Evolutionary conservation across 2,329 filamentous ascomycete species (phyloP).

Genomic region (Pleoardoris graminearum): DNA sequence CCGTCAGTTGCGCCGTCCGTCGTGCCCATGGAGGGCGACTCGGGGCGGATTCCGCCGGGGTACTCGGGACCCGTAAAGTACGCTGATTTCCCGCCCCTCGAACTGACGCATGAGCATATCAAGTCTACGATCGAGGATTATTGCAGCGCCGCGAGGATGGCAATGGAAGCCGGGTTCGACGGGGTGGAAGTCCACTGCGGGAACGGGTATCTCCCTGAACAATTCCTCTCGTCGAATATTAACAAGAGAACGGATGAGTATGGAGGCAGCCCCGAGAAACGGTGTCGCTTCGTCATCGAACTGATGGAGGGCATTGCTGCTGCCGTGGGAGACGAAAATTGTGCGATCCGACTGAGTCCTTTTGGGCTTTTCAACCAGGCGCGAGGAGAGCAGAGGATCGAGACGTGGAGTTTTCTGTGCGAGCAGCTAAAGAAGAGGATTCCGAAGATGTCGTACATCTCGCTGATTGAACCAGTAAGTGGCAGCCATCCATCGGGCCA

Average conservation of each 20-base stretch:
- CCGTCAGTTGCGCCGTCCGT: slow-evolving; percentile 48
- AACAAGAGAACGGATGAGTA: slow-evolving; percentile 56
- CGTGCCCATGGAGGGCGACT: slow-evolving; percentile 50
- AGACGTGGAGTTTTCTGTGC: slow-evolving; percentile 58
- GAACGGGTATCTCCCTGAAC: slow-evolving; percentile 57
- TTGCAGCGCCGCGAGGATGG: slow-evolving; percentile 53
- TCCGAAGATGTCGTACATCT: slow-evolving; percentile 57
- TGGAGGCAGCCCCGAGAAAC: slow-evolving; percentile 54
- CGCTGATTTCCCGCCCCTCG: slow-evolving; percentile 34
- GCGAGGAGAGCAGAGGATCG: slow-evolving; percentile 55
- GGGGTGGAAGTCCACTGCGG: slow-evolving; percentile 56
- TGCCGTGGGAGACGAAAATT: slow-evolving; percentile 32
- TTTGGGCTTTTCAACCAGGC: slow-evolving; percentile 58
- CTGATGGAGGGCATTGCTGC: slow-evolving; percentile 43
- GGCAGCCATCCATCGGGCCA: neutral
- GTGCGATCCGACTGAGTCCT: slow-evolving; percentile 32
- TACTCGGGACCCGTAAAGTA: slow-evolving; percentile 36
- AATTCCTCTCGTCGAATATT: slow-evolving; percentile 54
- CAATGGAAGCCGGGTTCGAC: slow-evolving; percentile 60
- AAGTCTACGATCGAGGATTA: slow-evolving; percentile 47
- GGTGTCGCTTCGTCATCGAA: slow-evolving; percentile 60
- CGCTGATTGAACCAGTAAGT: slow-evolving; percentile 57
- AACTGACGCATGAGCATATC: slow-evolving; percentile 53
- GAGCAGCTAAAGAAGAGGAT: slow-evolving; percentile 51
- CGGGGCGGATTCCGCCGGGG: slow-evolving; percentile 33